These are phyloP conservation scores for Lentinula guzmanii DNA, from an alignment of 768 basidiomycete genomes.

Conservation along the genomic window DNA sequence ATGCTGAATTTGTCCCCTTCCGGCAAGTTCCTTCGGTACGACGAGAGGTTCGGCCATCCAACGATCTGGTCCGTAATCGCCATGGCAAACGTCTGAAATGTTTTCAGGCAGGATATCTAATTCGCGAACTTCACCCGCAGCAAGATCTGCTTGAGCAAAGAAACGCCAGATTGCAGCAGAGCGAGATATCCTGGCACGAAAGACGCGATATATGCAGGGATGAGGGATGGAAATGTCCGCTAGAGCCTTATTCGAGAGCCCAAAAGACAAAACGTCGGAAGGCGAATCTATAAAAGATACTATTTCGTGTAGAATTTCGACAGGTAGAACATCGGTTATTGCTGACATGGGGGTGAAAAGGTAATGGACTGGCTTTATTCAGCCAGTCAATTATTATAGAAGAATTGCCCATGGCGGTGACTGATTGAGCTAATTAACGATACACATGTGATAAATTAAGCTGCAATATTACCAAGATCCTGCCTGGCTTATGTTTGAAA, in stretches of 20 bases:
- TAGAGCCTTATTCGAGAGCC: not conserved
- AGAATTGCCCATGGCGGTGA: not conserved
- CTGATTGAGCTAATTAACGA: not conserved
- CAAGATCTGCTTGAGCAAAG: not conserved
- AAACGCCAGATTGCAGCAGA: not conserved
- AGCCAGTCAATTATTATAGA: not conserved
- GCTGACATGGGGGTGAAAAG: not conserved
- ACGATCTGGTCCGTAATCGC: not conserved
- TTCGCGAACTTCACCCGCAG: not conserved
- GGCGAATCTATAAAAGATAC: not conserved
- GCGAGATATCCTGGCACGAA: not conserved
- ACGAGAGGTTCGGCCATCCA: constrained; percentile 1
- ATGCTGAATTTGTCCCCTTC: not conserved
- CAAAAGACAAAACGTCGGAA: not conserved
- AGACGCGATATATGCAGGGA: not conserved
- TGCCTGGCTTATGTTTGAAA: not conserved
- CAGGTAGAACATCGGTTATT: not conserved
- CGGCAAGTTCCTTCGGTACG: not conserved
- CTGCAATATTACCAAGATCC: not conserved
- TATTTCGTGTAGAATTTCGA: not conserved
- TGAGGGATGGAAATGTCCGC: not conserved
- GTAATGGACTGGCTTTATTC: not conserved
- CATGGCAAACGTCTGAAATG: not conserved
- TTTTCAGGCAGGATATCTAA: not conserved
- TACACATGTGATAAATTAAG: not conserved